A percentile compares a stretch with the other conserved stretches of the same genome.
phyloP scores from a whole-genome alignment of 192 early-diverging fungal genomes.

The Glomus cerebriforme region DNA sequence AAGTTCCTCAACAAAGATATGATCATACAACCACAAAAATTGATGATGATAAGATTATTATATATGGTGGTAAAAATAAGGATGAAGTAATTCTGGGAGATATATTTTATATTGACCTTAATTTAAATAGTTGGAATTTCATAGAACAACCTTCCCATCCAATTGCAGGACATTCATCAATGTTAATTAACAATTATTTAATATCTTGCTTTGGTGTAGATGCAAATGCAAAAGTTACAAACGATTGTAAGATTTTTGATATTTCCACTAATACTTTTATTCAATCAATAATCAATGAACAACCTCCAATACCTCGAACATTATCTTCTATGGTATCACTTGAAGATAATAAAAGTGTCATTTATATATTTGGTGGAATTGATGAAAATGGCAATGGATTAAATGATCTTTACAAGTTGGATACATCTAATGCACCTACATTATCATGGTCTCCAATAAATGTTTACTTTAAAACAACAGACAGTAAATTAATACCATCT shows the following conservation, averaged over 20 bases:
- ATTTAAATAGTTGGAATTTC: background rate
- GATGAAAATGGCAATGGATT: background rate
- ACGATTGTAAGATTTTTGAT: constrained; percentile 26
- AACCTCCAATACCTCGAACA: constrained; percentile 1
- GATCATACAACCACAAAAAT: constrained; percentile 1
- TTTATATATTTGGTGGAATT: constrained; percentile 23
- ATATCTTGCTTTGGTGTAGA: constrained; percentile 27
- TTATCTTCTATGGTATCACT: background rate
- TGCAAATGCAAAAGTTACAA: background rate
- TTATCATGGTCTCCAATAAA: background rate
- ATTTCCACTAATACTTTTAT: background rate
- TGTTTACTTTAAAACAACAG: background rate
- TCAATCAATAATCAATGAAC: background rate
- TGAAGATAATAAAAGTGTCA: background rate
- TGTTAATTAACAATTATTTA: constrained; percentile 7
- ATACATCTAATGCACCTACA: background rate
- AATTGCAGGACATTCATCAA: constrained; percentile 27
- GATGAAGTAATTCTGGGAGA: background rate
- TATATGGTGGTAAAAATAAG: constrained; percentile 4
- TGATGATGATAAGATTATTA: constrained; percentile 9
- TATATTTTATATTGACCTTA: constrained; percentile 6
- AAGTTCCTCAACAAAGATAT: background rate
- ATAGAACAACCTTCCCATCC: background rate
- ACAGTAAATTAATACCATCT: constrained; percentile 20
- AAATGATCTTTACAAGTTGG: constrained; percentile 20